These are phyloP conservation scores for Syzygium aqueum DNA, from an alignment of 345 rosid species.

Conservation along the genomic window DNA sequence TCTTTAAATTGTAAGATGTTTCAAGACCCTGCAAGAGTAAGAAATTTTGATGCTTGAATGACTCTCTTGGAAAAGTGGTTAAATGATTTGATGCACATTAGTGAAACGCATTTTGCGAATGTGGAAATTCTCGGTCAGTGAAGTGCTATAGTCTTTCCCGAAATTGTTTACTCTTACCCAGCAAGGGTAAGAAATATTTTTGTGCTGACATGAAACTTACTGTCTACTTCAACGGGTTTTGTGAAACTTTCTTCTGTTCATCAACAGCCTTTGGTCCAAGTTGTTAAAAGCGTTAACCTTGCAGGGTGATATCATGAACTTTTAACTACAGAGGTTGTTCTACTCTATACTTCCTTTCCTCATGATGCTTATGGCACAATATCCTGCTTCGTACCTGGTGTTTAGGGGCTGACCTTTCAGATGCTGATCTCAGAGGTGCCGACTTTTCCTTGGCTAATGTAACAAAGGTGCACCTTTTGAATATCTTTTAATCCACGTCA, in stretches of 20 bases:
- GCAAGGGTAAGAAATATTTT: neutral
- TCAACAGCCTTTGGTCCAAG: neutral
- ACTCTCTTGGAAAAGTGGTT: neutral
- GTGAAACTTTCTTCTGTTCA: neutral
- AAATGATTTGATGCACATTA: neutral
- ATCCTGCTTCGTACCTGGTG: neutral
- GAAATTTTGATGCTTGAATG: neutral
- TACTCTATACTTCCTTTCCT: neutral
- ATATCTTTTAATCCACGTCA: neutral
- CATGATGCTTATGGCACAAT: neutral
- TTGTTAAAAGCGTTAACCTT: neutral
- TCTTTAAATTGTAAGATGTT: neutral
- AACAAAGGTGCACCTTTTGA: conserved; percentile 44
- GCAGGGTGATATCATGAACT: neutral
- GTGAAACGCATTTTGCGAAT: neutral
- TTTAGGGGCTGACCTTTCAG: conserved; percentile 89
- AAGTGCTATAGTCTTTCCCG: neutral
- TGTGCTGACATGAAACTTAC: neutral
- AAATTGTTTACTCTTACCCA: neutral
- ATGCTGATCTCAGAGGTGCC: conserved; percentile 81
- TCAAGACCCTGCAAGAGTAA: neutral
- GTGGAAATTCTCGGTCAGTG: neutral
- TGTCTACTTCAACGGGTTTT: neutral
- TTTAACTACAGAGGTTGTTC: neutral
- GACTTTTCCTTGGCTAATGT: conserved; percentile 92